A percentile compares a stretch with the other conserved stretches of the same genome.
Evolutionary conservation across 1,284 basidiomycete species (phyloP).

Genomic region (Mycosarcoma mackinlayi): DNA sequence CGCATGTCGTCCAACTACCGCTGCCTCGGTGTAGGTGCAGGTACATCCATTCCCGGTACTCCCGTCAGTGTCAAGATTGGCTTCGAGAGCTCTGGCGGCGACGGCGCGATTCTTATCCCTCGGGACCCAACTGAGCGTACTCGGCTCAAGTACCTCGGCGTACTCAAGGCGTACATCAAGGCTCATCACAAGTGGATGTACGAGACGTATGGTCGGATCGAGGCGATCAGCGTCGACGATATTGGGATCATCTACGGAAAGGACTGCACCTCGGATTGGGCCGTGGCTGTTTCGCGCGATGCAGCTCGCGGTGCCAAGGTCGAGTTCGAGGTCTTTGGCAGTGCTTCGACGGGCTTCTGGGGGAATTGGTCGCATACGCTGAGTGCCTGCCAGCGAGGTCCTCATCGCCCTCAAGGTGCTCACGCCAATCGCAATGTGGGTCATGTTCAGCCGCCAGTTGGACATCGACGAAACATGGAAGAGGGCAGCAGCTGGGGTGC

Average conservation of each 20-base stretch:
- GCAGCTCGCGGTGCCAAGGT: conserved; percentile 44
- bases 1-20: conserved; percentile 52
- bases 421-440: conserved; percentile 6
- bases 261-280: conserved; percentile 59
- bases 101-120: conserved; percentile 55
- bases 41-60: conserved; percentile 33
- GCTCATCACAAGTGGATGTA: conserved; percentile 53
- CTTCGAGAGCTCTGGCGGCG: conserved; percentile 56
- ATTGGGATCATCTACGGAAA: conserved; percentile 52
- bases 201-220: conserved; percentile 50
- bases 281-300: conserved; percentile 50
- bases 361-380: conserved; percentile 53
- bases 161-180: conserved; percentile 56
- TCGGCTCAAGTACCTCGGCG: conserved; percentile 50
- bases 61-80: conserved; percentile 47
- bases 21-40: conserved; percentile 41
- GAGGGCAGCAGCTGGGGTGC: conserved; percentile 8
- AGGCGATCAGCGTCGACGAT: conserved; percentile 53
- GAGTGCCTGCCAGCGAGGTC: conserved; percentile 51
- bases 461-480: conserved; percentile 1
- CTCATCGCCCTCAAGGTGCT: conserved; percentile 31
- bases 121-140: conserved; percentile 56
- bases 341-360: conserved; percentile 42
- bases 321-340: conserved; percentile 56
- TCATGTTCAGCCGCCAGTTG: conserved; percentile 9